Base-by-base conservation (phyloP, 2,329 filamentous ascomycete genomes). In the Colletotrichum sojae region DNA sequence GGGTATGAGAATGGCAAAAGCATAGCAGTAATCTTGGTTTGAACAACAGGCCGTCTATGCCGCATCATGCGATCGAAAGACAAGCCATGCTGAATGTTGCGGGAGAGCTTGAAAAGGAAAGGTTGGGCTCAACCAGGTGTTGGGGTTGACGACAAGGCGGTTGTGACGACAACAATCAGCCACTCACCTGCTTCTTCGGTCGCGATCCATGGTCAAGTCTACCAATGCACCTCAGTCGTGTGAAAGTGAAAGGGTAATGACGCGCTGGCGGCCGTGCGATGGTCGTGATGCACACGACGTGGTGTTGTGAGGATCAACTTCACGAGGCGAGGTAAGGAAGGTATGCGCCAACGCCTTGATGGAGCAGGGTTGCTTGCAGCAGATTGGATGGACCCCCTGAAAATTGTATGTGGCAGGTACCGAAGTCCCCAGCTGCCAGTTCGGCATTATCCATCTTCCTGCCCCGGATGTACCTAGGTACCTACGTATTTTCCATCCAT, bases 181-280 rank as follows among this genome's bases (percentile, higher is more conserved):
- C 2, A 69, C 77, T 76, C 71, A 82, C 81, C 80, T 80, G 57
- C 80, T 75, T 61, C 75, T 75, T 56, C 80, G 78, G 69, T 82
- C 80, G 59, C 80, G 79, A 68, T 81, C 78, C 79, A 81, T 81
- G 12, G 43, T 72, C 64, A 57, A 58, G 63, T 20, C 18, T 63
- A 18, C 40, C 18, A 59, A 25, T 52, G 43, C 45, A 54, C 48
- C 49, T 49, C 59, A 18, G 18, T n/a, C 16, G 20, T 18, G 2
- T 20, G 22, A 39, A 22, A 45, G n/a, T 61, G n/a, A 39, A 45
- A 20, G 15, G 27, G 22, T 20, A n/a, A 40, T 9, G 22, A 16
- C 39, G 51, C 25, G 36, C 40, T 62, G 31, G 51, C 49, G 39
- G 39, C 66, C 45, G 49, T 40, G 49, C 22, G 43, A 46, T 66